Evolutionary conservation across 202 grass and related monocot genomes (phyloP).

Genomic region (Cymbopogon flexuosus): DNA sequence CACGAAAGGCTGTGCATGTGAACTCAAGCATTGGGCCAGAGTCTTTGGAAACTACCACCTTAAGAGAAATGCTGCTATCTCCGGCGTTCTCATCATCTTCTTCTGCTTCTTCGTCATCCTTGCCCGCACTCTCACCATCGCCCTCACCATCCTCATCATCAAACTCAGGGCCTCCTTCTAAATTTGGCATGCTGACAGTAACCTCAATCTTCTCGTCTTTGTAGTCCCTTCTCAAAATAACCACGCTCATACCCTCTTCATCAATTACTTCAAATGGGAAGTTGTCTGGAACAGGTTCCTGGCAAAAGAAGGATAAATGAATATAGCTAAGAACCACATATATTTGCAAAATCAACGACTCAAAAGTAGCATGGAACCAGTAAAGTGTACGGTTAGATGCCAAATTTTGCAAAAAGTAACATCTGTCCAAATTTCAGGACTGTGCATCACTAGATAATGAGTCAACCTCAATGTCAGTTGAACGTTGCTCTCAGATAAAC

Average conservation of each 20-base stretch:
- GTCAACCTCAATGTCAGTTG: background rate
- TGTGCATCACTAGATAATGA: background rate
- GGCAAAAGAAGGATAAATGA: background rate
- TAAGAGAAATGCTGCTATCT: constrained; percentile 63
- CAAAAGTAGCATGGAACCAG: background rate
- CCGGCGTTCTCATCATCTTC: constrained; percentile 29
- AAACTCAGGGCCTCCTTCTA: constrained; percentile 55
- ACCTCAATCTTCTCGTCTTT: constrained; percentile 70
- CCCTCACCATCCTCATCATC: constrained; percentile 38
- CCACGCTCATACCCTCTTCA: constrained; percentile 56
- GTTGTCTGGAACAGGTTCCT: constrained; percentile 54
- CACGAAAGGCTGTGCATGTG: constrained; percentile 61
- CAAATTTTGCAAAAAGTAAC: background rate
- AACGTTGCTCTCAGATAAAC: background rate
- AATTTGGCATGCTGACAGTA: constrained; percentile 66
- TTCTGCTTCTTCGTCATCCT: background rate
- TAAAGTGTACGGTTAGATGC: background rate
- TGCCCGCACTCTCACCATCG: constrained; percentile 12
- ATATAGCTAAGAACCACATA: background rate
- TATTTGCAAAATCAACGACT: background rate
- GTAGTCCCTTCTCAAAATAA: constrained; percentile 54
- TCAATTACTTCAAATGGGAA: constrained; percentile 75
- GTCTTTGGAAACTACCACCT: constrained; percentile 62
- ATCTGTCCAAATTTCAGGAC: background rate
- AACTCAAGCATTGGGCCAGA: constrained; percentile 65